Percentiles rank a stretch among this genome's conserved stretches.
Evolutionary conservation across 441 rosid genomes (phyloP).

Genomic region (Lepidium campestre): DNA sequence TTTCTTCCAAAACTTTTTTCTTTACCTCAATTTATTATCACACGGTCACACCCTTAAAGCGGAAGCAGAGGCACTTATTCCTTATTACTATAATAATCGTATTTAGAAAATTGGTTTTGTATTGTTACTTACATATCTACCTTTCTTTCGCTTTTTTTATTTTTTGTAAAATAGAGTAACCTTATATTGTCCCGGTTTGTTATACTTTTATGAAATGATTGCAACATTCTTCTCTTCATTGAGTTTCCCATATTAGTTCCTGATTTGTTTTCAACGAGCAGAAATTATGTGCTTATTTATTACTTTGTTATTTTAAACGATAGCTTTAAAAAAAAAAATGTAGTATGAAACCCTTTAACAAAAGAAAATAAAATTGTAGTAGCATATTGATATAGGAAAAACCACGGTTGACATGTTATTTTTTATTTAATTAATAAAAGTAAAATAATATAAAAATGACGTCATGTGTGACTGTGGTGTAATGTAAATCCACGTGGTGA

Average conservation of each 20-base stretch:
- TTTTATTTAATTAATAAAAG: neutral
- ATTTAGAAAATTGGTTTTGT: slow-evolving; percentile 1
- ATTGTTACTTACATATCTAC: neutral
- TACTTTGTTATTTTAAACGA: neutral
- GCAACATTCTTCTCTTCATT: neutral
- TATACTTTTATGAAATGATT: neutral
- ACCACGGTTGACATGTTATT: too few relatives aligned
- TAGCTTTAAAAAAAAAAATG: too few relatives aligned
- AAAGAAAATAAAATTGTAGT: too few relatives aligned
- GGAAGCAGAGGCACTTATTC: neutral
- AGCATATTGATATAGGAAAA: neutral
- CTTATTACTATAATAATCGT: neutral
- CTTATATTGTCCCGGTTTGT: neutral
- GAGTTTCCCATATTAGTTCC: neutral
- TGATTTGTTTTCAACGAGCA: neutral
- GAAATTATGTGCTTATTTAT: neutral
- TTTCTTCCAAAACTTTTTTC: slow-evolving; percentile 1
- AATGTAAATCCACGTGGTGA: slow-evolving; percentile 20
- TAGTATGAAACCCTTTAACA: too few relatives aligned
- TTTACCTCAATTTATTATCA: slow-evolving; percentile 2
- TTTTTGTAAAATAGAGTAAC: slow-evolving; percentile 6
- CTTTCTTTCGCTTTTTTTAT: neutral
- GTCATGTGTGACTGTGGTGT: slow-evolving; percentile 1
- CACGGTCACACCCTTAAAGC: neutral
- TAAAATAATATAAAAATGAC: neutral